These are phyloP conservation scores for Amorphotheca resinae DNA, from an alignment of 495 filamentous ascomycete species.

Conservation along the genomic window DNA sequence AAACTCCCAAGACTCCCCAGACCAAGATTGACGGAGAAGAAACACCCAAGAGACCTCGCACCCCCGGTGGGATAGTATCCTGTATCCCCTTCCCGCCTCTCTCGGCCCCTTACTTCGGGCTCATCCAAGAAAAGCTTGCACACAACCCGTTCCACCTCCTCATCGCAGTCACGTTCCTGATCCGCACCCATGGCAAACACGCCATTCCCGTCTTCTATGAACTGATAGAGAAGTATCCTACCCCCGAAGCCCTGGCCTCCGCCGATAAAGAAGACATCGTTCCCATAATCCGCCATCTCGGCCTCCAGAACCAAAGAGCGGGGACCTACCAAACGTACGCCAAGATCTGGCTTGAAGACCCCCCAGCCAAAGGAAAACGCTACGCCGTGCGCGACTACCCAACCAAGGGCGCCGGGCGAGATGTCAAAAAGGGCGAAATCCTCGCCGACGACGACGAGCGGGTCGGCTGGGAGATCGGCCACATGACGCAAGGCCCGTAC, in stretches of 20 bases:
- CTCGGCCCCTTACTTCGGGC: slow-evolving; percentile 48
- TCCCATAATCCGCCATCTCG: slow-evolving; percentile 55
- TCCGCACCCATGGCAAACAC: slow-evolving; percentile 59
- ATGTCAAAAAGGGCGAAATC: slow-evolving; percentile 39
- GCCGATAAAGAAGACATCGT: slow-evolving; percentile 47
- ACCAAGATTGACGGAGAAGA: neutral
- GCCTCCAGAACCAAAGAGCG: slow-evolving; percentile 55
- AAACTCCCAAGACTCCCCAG: slow-evolving; percentile 6
- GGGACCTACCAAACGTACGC: slow-evolving; percentile 54
- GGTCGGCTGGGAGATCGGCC: slow-evolving; percentile 71
- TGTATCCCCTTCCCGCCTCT: slow-evolving; percentile 63
- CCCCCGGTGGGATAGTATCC: slow-evolving; percentile 39
- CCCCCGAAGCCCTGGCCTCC: slow-evolving; percentile 46
- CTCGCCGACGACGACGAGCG: slow-evolving; percentile 21
- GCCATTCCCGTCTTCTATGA: slow-evolving; percentile 65
- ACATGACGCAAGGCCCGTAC: slow-evolving; percentile 79
- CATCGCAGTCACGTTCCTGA: slow-evolving; percentile 70
- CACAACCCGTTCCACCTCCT: slow-evolving; percentile 59
- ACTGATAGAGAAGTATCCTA: slow-evolving; percentile 57
- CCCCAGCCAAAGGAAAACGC: slow-evolving; percentile 45
- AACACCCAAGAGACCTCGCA: slow-evolving; percentile 14
- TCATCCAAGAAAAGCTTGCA: slow-evolving; percentile 73
- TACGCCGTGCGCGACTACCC: slow-evolving; percentile 65
- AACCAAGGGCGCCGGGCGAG: slow-evolving; percentile 25
- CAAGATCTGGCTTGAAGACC: slow-evolving; percentile 51